Conservation (phyloP, 768 basidiomycete genomes). For the Hygrophorus russula region DNA sequence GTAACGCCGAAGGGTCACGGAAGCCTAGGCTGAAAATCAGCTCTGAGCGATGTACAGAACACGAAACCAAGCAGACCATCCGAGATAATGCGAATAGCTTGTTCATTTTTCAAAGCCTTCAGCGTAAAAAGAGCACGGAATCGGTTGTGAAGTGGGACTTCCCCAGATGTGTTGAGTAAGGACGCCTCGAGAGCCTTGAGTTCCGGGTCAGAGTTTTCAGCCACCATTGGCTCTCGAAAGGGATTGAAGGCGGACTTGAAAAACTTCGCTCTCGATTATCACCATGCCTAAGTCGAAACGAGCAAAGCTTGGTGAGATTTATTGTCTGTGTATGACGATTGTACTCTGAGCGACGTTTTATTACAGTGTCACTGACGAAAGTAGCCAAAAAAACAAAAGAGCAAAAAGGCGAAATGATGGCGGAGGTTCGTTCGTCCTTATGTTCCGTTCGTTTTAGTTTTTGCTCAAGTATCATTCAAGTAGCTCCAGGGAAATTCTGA, state of each 20-base stretch:
- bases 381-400: conserved; percentile 89
- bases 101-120: conserved; percentile 68
- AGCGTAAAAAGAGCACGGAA: conserved; percentile 90
- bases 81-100: conserved; percentile 77
- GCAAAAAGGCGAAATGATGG: conserved; percentile 77
- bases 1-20: conserved; percentile 72
- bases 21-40: conserved; percentile 45
- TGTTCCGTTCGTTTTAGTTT: neutral
- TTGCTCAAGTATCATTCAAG: conserved; percentile 3
- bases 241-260: conserved; percentile 33
- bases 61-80: conserved; percentile 40
- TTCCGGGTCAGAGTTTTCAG: conserved; percentile 1
- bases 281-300: conserved; percentile 87
- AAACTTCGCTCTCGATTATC: conserved; percentile 16
- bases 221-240: conserved; percentile 15
- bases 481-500: conserved; percentile 78
- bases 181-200: conserved; percentile 60
- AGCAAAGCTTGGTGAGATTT: conserved; percentile 65
- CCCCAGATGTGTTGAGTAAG: conserved; percentile 67
- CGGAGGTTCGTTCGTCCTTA: conserved; percentile 41
- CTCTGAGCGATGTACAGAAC: neutral
- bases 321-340: neutral
- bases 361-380: conserved; percentile 82
- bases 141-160: conserved; percentile 70
- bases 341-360: conserved; percentile 8